phyloP scores from a whole-genome alignment of 345 rosid species.

The Eucalyptus curtisii region DNA sequence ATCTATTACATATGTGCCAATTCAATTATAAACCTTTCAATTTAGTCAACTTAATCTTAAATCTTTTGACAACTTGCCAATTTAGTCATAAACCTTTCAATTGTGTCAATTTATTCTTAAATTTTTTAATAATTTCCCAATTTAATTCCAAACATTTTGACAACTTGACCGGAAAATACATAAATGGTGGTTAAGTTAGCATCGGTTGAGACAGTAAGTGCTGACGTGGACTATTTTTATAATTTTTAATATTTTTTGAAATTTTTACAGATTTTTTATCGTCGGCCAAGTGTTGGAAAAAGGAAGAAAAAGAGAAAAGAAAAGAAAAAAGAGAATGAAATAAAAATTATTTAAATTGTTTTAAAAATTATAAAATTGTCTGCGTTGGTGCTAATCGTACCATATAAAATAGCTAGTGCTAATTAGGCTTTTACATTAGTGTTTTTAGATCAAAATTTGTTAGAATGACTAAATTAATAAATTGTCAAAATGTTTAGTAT shows the following conservation, averaged over 20 bases:
- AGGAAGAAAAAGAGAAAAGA: too few species aligned
- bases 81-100: fast-evolving
- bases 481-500: background rate
- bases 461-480: background rate
- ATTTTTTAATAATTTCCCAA: background rate
- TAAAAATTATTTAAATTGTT: too few species aligned
- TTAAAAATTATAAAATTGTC: too few species aligned
- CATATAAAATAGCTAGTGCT: background rate
- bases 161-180: too few species aligned
- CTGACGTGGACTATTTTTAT: too few species aligned
- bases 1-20: fast-evolving
- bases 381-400: background rate
- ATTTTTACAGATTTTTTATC: too few species aligned
- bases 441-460: background rate
- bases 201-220: fast-evolving
- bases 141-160: background rate
- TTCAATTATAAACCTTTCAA: background rate
- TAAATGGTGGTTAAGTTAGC: background rate
- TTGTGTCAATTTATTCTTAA: background rate
- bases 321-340: too few species aligned
- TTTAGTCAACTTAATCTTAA: background rate
- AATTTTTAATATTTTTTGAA: too few species aligned
- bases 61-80: fast-evolving
- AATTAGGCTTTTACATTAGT: too few species aligned
- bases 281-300: background rate